Percentiles rank a stretch among this genome's conserved stretches.
Evolutionary conservation across 306 rosid species (phyloP).

Genomic region (Potentilla sterilis): DNA sequence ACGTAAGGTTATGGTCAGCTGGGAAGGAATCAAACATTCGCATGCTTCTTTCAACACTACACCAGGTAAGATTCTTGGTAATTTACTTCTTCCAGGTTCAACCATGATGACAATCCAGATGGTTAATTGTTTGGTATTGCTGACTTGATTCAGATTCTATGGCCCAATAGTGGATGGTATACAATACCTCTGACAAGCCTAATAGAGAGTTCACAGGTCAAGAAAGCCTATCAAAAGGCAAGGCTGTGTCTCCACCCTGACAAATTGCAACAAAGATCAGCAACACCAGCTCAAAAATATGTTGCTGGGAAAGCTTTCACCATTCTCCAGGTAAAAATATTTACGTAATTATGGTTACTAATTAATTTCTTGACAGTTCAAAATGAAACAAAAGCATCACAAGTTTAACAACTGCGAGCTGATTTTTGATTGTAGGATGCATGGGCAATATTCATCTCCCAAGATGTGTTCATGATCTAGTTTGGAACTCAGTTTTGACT

Average conservation of each 20-base stretch:
- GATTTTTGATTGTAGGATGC: conserved; percentile 64
- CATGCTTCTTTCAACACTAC: conserved; percentile 73
- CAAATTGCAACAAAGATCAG: conserved; percentile 94
- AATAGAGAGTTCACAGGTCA: conserved; percentile 63
- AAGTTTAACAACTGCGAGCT: not conserved
- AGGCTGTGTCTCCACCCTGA: conserved; percentile 88
- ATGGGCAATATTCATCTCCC: conserved; percentile 74
- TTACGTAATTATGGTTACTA: not conserved
- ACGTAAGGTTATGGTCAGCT: conserved; percentile 76
- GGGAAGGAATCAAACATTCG: conserved; percentile 79
- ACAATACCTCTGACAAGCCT: conserved; percentile 56
- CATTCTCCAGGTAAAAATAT: conserved; percentile 65
- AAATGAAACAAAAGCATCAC: not conserved
- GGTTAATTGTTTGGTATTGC: conserved; percentile 26
- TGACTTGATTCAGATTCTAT: conserved; percentile 53
- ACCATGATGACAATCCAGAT: conserved; percentile 2
- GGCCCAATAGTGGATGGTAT: conserved; percentile 76
- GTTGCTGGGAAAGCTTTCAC: conserved; percentile 71
- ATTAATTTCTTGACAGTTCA: not conserved
- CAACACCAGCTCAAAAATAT: conserved; percentile 63
- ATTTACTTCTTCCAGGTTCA: not conserved
- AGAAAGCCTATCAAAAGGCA: conserved; percentile 86
- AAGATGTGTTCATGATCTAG: conserved; percentile 54
- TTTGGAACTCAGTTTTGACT: conserved; percentile 18
- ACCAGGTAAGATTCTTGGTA: conserved; percentile 48